Percentiles rank a stretch among this genome's conserved stretches.
Evolutionary conservation across 2,329 filamentous ascomycete species (phyloP).

Genomic region (Aspergillus costaricaensis): DNA sequence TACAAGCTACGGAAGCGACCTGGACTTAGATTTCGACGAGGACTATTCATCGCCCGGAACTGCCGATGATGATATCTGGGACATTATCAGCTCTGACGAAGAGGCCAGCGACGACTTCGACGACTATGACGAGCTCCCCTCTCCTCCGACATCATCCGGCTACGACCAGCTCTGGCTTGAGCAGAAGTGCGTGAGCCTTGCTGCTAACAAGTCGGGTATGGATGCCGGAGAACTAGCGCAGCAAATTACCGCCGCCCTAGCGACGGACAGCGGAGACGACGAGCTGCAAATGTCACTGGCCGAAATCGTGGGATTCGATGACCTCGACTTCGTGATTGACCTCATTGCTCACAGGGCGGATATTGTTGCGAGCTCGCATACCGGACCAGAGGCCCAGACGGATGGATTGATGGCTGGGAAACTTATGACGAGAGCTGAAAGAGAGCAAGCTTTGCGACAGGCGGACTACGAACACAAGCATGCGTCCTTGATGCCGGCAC

Average conservation of each 20-base stretch:
- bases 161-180: conserved; percentile 72
- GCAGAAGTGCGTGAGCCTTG: conserved; percentile 67
- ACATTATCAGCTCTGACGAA: conserved; percentile 77
- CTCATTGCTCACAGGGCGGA: conserved; percentile 76
- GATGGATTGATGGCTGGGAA: conserved; percentile 53
- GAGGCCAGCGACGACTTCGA: conserved; percentile 67
- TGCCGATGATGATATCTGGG: conserved; percentile 80
- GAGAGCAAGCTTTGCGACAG: conserved; percentile 73
- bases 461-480: conserved; percentile 84
- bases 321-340: conserved; percentile 89
- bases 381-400: conserved; percentile 36
- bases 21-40: conserved; percentile 63
- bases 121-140: conserved; percentile 48
- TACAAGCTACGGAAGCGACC: conserved; percentile 54
- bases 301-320: conserved; percentile 88
- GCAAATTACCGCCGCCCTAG: conserved; percentile 74
- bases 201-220: conserved; percentile 65
- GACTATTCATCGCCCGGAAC: conserved; percentile 60
- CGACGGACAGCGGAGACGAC: conserved; percentile 71
- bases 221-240: conserved; percentile 70
- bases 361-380: conserved; percentile 55
- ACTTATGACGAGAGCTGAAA: conserved; percentile 73
- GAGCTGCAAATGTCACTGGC: conserved; percentile 89
- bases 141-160: conserved; percentile 31
- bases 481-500: conserved; percentile 68